Base-by-base conservation (phyloP, 169 alveolate genomes). In the Plasmodium inui region DNA sequence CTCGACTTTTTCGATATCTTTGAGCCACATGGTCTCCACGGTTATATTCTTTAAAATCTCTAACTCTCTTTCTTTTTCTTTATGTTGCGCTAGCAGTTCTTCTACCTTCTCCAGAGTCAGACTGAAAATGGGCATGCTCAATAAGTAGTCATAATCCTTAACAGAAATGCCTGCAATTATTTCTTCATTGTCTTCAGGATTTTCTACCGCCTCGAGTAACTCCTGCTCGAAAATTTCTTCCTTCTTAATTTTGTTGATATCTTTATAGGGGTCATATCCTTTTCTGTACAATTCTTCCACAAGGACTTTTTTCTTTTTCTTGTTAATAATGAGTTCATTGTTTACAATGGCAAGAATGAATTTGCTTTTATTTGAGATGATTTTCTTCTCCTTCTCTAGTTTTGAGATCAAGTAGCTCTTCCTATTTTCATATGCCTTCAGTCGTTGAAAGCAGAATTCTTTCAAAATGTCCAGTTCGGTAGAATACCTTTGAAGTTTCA, bases 31-130 rank as follows among this genome's bases (percentile, higher is more conserved):
- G n/a, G 95, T 94, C 28, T 84, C 95, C 71, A 96, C 82, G 30
- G 96, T 95, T 34, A 96, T 96, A 76, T 88, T 92, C 84, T 81
- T 93, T 30, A 96, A 82, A 70, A 53, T 92, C 84, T 94, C 96
- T 70, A 96, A 85, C 39, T 93, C 96, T 57, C 46, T 55, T 85
- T 94, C 96, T 86, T 93, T 95, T 41, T 92, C 95, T 28, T 79
- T 80, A 50, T 61, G 95, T 32, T 96, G 96, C 10, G 95, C 80
- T 57, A 97, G 76, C 22, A 98, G 96, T 30, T 97, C 98, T 82
- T 97, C 98, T 57, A 99, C 99, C 93, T 96, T 98, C 94, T 99
- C 99, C 12, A 96, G 96, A 8, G 99, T 98, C 34, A 99, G 97
- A 70, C 98, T 97, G 98, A 99, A 98, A 85, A 99, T 96, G 30